Evolutionary conservation across 164 flowering plant genomes (phyloP).

Genomic region (Saururus chinensis): DNA sequence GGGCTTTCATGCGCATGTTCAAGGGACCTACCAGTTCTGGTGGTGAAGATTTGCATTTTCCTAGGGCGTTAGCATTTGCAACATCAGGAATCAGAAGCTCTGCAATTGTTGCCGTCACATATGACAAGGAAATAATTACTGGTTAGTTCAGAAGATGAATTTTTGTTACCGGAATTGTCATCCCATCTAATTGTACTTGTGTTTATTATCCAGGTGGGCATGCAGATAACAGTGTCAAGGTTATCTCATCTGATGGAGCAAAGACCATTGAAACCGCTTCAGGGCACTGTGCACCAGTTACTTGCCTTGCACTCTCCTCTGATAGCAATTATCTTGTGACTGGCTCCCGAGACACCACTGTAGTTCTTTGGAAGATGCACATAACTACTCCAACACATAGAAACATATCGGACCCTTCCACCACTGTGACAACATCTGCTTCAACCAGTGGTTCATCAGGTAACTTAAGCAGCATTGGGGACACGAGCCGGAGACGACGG

Average conservation of each 20-base stretch:
- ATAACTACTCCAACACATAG: conserved; percentile 27
- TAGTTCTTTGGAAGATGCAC: conserved; percentile 84
- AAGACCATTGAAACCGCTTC: conserved; percentile 81
- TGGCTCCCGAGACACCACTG: conserved; percentile 83
- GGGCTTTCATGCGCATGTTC: conserved; percentile 84
- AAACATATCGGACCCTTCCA: conserved; percentile 40
- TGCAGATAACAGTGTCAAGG: conserved; percentile 76
- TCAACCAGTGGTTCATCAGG: conserved; percentile 28
- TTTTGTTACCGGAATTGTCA: not conserved
- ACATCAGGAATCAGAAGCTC: conserved; percentile 81
- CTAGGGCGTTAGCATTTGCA: conserved; percentile 81
- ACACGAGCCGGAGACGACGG: conserved; percentile 44
- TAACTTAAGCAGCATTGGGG: conserved; percentile 30
- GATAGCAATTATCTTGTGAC: conserved; percentile 84
- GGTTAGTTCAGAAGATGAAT: conserved; percentile 28
- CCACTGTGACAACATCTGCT: no score
- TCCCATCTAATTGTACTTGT: not conserved
- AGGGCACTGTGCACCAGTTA: conserved; percentile 92
- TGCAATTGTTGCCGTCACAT: conserved; percentile 65
- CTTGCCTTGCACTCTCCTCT: conserved; percentile 76
- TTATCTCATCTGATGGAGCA: conserved; percentile 86
- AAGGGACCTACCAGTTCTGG: conserved; percentile 54
- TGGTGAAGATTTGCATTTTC: conserved; percentile 71
- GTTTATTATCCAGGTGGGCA: conserved; percentile 64
- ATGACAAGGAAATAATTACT: conserved; percentile 77